Conservation (phyloP, 768 basidiomycete species). For the Hirschioporus abietinus region DNA sequence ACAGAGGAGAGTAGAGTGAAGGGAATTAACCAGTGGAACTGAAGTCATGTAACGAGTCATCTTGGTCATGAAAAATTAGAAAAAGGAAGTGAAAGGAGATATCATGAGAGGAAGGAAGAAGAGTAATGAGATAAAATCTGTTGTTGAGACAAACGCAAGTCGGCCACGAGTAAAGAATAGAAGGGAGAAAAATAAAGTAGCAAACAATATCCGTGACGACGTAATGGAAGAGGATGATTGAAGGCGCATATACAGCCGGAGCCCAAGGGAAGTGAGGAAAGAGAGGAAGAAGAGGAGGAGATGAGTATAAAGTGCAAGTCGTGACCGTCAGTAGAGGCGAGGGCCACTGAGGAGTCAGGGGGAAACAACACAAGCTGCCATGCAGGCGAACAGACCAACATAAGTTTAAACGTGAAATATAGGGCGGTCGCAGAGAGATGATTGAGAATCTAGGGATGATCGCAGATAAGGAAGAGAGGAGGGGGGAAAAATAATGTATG, state of each 20-base stretch:
- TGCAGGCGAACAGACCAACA: background rate
- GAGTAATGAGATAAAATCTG: conserved; percentile 17
- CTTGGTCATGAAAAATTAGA: conserved; percentile 24
- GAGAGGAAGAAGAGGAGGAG: background rate
- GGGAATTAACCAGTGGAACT: too few species aligned
- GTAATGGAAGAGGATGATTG: background rate
- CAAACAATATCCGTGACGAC: background rate
- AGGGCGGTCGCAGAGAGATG: background rate
- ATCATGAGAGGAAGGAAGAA: background rate
- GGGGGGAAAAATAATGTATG: background rate
- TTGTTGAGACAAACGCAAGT: conserved; percentile 1
- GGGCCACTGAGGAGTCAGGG: too few species aligned
- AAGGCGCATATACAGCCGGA: background rate
- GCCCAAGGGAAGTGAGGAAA: background rate
- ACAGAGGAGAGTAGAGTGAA: conserved; percentile 26
- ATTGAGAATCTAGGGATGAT: background rate
- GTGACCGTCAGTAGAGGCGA: background rate
- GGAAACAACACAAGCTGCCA: background rate
- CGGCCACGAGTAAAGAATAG: conserved; percentile 11
- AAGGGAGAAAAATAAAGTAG: conserved; percentile 10
- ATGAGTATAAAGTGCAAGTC: background rate
- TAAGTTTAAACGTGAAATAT: background rate
- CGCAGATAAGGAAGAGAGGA: background rate
- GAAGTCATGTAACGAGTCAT: too few species aligned
- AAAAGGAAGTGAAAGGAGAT: background rate